Base-by-base conservation (phyloP, 371 early-diverging fungal genomes). In the Mortierella sp. region DNA sequence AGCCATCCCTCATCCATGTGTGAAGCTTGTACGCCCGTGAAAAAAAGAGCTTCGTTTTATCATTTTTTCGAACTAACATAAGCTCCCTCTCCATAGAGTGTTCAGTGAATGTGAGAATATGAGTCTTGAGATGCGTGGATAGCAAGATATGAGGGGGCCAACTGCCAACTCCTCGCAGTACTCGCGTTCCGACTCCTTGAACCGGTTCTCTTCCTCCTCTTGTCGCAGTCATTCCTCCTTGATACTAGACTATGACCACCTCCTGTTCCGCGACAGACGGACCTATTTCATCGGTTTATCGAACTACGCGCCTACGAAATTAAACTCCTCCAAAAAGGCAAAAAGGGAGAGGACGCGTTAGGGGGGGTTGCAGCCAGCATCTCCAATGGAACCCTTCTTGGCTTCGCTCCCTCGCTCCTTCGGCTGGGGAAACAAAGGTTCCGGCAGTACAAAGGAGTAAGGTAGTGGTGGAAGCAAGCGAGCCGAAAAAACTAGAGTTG, bases 171-270 rank as follows among this genome's bases (percentile, higher is more conserved):
- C 85, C 56, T 85, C 79, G 0, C 76, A 71, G 4, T 75, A 55
- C 56, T 76, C 77, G 1, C 75, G 75, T 29, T 81, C 82, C 68
- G 35, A 65, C 35, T 81, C 71, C 46, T 74, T 77, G 73, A 74
- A 81, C 14, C 43, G 55, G 18, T 49, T 48, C 24, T 81, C 85
- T 29, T 70, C 79, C 5, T 76, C 51, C 16, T 71, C 75, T 63
- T 60, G 51, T 1, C 76, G 74, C 12, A 74, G 74, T 48, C 63
- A 72, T n/a, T 81, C 77, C 18, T 81, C 85, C 5, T 63, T 58
- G 35, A 79, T 56, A 29, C 72, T 81, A 6, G 85, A 58, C 78
- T 77, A 81, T 3, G 82, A 81, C 71, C 84, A 72, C 35, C 70
- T 70, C 24, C 80, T 72, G 68, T 41, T 73, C 54, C 71, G 77